Percentiles rank a stretch among this genome's conserved stretches.
These are phyloP conservation scores for Pyrenophora tritici-repentis DNA, from an alignment of 2,329 filamentous ascomycete species.

Conservation along the genomic window DNA sequence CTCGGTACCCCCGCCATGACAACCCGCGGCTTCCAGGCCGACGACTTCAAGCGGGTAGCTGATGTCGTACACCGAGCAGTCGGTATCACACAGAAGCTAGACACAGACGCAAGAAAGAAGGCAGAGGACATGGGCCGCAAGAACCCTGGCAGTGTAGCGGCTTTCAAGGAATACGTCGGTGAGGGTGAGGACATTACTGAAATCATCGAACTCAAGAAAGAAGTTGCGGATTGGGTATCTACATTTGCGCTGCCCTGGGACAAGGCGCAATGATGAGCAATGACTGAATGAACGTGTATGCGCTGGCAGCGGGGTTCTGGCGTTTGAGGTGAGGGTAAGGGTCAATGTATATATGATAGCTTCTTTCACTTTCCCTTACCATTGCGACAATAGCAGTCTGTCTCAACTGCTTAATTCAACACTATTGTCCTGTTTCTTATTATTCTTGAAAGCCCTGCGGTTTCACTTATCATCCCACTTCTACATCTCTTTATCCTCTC, in stretches of 20 bases:
- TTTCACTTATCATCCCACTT: not conserved
- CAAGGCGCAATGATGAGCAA: conserved; percentile 29
- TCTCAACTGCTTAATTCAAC: not conserved
- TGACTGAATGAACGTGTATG: conserved; percentile 7
- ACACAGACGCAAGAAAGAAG: conserved; percentile 48
- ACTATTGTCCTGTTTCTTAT: not conserved
- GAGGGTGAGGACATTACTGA: conserved; percentile 50
- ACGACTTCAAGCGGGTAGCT: conserved; percentile 78
- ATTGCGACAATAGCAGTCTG: conserved; percentile 9
- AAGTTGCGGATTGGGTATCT: conserved; percentile 51
- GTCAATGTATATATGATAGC: conserved; percentile 22
- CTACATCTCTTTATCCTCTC: not conserved
- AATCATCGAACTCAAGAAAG: conserved; percentile 48
- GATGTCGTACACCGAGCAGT: conserved; percentile 51
- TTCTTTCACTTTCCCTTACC: conserved; percentile 2
- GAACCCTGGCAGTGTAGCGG: conserved; percentile 47
- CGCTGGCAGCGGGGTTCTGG: conserved; percentile 18
- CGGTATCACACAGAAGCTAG: conserved; percentile 48
- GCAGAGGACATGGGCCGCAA: conserved; percentile 46
- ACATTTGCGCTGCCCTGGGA: conserved; percentile 50
- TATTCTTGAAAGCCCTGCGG: not conserved
- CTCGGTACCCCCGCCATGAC: conserved; percentile 99
- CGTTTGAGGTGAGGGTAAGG: conserved; percentile 23
- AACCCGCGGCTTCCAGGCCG: conserved; percentile 86
- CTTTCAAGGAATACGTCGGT: conserved; percentile 50